Conservation (phyloP, 257 asterid species). For the Anisodus acutangulus region DNA sequence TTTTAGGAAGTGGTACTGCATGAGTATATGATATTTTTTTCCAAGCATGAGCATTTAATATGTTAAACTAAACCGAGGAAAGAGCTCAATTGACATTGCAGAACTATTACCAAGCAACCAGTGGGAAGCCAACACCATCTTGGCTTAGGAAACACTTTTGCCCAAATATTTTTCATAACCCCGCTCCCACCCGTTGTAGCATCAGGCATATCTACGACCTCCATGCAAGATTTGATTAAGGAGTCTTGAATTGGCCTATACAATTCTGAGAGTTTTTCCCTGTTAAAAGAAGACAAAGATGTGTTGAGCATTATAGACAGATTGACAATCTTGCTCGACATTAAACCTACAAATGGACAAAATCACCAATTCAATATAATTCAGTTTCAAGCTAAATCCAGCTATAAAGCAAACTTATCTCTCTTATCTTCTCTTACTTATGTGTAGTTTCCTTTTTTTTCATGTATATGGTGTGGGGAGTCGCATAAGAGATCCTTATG, state of each 20-base stretch:
- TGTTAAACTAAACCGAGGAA: conserved; percentile 9
- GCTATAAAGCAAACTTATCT: not conserved
- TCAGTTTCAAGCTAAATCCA: not conserved
- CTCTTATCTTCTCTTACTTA: not conserved
- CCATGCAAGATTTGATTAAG: conserved; percentile 74
- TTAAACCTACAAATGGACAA: not conserved
- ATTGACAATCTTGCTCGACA: not conserved
- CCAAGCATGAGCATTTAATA: conserved; percentile 25
- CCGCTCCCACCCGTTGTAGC: conserved; percentile 61
- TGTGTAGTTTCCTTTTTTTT: not conserved
- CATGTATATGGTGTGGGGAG: not conserved
- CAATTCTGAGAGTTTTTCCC: conserved; percentile 69
- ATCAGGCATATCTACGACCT: conserved; percentile 61
- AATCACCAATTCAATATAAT: not conserved
- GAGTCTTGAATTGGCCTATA: conserved; percentile 81
- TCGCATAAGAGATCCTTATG: not conserved
- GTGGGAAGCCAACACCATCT: conserved; percentile 98
- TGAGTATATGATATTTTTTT: conserved; percentile 22
- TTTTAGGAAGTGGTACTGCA: conserved; percentile 35
- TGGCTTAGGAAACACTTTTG: conserved; percentile 84
- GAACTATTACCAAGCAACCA: conserved; percentile 72
- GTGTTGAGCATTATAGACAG: not conserved
- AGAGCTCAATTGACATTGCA: conserved; percentile 15
- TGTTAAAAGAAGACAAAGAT: conserved; percentile 39
- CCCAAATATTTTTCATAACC: conserved; percentile 48